Evolutionary conservation across 805 yeast species (phyloP).

Genomic region (Monosporozyma siamensis): DNA sequence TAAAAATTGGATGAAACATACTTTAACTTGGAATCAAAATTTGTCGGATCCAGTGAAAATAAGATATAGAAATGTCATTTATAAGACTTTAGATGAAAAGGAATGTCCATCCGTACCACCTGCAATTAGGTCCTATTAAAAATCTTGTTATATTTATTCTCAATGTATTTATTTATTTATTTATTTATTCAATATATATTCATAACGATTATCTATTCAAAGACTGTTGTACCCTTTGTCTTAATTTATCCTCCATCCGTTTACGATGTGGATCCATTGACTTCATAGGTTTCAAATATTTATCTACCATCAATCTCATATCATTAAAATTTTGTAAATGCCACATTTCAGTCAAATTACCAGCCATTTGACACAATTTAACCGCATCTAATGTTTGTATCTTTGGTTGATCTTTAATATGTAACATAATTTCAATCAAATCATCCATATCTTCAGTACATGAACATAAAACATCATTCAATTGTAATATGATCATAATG

Average conservation of each 20-base stretch:
- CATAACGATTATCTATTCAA: conserved; percentile 3
- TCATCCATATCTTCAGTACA: conserved; percentile 24
- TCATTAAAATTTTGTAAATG: conserved; percentile 13
- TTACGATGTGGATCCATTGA: conserved; percentile 18
- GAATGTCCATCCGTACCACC: conserved; percentile 97
- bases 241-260: conserved; percentile 21
- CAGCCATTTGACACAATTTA: conserved; percentile 21
- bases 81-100: conserved; percentile 74
- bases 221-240: conserved; percentile 17
- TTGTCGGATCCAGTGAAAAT: conserved; percentile 64
- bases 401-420: conserved; percentile 11
- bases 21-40: conserved; percentile 79
- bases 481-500: conserved; percentile 15
- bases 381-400: conserved; percentile 13
- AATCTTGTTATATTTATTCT: background rate
- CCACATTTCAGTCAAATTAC: conserved; percentile 23
- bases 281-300: conserved; percentile 11
- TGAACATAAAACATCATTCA: background rate
- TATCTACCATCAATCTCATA: conserved; percentile 16
- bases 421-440: conserved; percentile 22
- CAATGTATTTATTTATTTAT: conserved; percentile 8
- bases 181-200: background rate
- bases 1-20: conserved; percentile 94
- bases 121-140: conserved; percentile 84
- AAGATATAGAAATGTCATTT: conserved; percentile 78